A percentile compares a stretch with the other conserved stretches of the same genome.
These are phyloP conservation scores for Epichloe elymi DNA, from an alignment of 2,329 filamentous ascomycete genomes.

Conservation along the genomic window DNA sequence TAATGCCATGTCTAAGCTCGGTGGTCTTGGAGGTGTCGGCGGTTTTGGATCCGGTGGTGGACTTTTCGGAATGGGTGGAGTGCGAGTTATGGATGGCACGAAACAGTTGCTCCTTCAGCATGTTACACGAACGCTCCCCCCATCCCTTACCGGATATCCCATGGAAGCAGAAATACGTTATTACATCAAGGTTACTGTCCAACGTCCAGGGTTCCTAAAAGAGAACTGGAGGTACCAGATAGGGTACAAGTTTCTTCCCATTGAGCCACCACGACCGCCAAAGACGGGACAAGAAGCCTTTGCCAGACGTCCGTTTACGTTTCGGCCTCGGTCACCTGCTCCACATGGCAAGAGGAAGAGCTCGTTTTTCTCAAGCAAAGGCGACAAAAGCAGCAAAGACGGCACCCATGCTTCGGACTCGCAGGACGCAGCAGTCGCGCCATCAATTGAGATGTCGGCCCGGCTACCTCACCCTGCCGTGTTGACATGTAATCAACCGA, in stretches of 20 bases:
- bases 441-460: slow-evolving; percentile 64
- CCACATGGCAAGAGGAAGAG: slow-evolving; percentile 33
- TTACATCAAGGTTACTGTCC: slow-evolving; percentile 90
- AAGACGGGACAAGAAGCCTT: slow-evolving; percentile 65
- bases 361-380: slow-evolving; percentile 41
- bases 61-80: slow-evolving; percentile 35
- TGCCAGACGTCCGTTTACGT: slow-evolving; percentile 57
- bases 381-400: slow-evolving; percentile 10
- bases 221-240: slow-evolving; percentile 65
- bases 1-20: slow-evolving; percentile 38
- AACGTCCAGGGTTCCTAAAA: slow-evolving; percentile 76
- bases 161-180: slow-evolving; percentile 84
- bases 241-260: slow-evolving; percentile 78
- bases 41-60: slow-evolving; percentile 33
- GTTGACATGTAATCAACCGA: slow-evolving; percentile 73
- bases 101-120: slow-evolving; percentile 53
- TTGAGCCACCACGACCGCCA: slow-evolving; percentile 69
- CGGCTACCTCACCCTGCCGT: slow-evolving; percentile 78
- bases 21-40: slow-evolving; percentile 39
- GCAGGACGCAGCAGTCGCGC: slow-evolving; percentile 21
- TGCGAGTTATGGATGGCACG: slow-evolving; percentile 49
- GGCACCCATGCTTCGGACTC: slow-evolving; percentile 17
- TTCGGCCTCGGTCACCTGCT: slow-evolving; percentile 28
- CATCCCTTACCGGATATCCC: slow-evolving; percentile 76
- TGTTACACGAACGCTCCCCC: slow-evolving; percentile 75